Evolutionary conservation across 2,329 filamentous ascomycete species (phyloP).

Genomic region (Verticillium nonalfalfae): DNA sequence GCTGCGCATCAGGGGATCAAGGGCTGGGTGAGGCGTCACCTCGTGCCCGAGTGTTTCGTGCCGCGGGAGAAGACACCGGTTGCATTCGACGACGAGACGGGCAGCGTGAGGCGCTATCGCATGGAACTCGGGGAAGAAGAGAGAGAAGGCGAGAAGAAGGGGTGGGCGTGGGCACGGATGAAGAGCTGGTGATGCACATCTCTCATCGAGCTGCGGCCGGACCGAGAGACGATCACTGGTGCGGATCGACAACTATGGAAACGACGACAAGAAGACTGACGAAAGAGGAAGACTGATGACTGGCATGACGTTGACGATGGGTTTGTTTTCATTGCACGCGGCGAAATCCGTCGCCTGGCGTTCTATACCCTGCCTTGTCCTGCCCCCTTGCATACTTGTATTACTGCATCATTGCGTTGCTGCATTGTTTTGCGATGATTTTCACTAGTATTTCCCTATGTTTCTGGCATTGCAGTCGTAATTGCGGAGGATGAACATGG

Average conservation of each 20-base stretch:
- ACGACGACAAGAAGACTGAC: background rate
- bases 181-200: background rate
- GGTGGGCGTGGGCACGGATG: background rate
- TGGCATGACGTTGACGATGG: background rate
- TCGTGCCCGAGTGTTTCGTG: slow-evolving; percentile 56
- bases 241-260: background rate
- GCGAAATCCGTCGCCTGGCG: background rate
- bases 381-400: background rate
- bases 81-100: slow-evolving; percentile 55
- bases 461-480: background rate
- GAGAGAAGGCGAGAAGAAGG: background rate
- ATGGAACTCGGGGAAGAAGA: slow-evolving; percentile 37
- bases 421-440: background rate
- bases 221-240: too few relatives aligned
- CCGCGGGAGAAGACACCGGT: slow-evolving; percentile 41
- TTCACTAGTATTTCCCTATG: background rate
- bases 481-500: background rate
- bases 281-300: background rate
- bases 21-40: slow-evolving; percentile 51
- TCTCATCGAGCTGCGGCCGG: background rate
- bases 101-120: slow-evolving; percentile 57
- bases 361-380: slow-evolving; percentile 1
- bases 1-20: slow-evolving; percentile 53
- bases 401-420: background rate
- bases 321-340: background rate